phyloP scores from a whole-genome alignment of 1,284 basidiomycete genomes.

The Xerocomus amazonicus region DNA sequence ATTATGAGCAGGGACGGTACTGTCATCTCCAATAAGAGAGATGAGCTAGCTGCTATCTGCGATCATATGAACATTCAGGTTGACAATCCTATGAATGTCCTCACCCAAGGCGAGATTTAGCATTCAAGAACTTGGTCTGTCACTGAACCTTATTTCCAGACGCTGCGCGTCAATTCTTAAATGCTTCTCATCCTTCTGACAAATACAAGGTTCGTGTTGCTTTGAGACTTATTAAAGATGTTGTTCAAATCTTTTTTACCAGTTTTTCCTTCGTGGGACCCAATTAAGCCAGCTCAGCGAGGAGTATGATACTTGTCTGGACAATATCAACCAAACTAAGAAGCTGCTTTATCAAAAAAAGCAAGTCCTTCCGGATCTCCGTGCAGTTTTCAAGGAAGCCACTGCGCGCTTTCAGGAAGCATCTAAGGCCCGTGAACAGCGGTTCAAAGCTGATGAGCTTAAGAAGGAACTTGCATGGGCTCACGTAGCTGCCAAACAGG shows the following conservation, averaged over 20 bases:
- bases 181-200: slow-evolving; percentile 77
- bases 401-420: slow-evolving; percentile 67
- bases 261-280: slow-evolving; percentile 96
- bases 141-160: slow-evolving; percentile 29
- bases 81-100: slow-evolving; percentile 94
- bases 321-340: slow-evolving; percentile 66
- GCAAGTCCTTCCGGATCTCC: slow-evolving; percentile 72
- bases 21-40: slow-evolving; percentile 74
- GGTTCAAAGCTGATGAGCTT: slow-evolving; percentile 63
- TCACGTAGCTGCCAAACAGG: slow-evolving; percentile 73
- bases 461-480: slow-evolving; percentile 89
- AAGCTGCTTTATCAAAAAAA: slow-evolving; percentile 66
- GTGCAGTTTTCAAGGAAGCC: slow-evolving; percentile 57
- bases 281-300: slow-evolving; percentile 85
- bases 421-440: slow-evolving; percentile 67
- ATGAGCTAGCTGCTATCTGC: slow-evolving; percentile 83
- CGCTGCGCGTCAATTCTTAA: slow-evolving; percentile 73
- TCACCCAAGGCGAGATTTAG: slow-evolving; percentile 71
- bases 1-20: slow-evolving; percentile 72
- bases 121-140: background rate
- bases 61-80: slow-evolving; percentile 97
- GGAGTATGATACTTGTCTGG: slow-evolving; percentile 77
- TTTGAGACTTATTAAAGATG: background rate
- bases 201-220: slow-evolving; percentile 75
- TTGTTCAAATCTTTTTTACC: slow-evolving; percentile 4